Evolutionary conservation across 805 yeast species (phyloP).

Genomic region (Starmerella floricola): DNA sequence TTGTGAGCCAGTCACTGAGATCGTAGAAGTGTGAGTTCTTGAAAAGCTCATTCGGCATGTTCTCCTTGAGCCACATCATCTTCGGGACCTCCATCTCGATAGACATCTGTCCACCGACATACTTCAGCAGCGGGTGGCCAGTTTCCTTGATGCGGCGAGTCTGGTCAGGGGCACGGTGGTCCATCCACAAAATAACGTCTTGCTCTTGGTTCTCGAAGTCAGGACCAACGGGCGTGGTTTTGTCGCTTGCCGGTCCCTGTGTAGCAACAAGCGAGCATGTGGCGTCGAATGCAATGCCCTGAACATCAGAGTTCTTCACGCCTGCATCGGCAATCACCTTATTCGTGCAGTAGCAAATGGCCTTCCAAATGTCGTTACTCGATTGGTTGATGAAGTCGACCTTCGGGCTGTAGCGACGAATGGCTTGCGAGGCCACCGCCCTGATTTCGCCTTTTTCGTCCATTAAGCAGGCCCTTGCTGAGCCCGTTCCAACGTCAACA

Average conservation of each 20-base stretch:
- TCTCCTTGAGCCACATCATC: slow-evolving; percentile 86
- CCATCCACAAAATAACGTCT: slow-evolving; percentile 95
- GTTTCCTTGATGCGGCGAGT: slow-evolving; percentile 73
- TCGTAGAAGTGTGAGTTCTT: slow-evolving; percentile 69
- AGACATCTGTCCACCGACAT: slow-evolving; percentile 96
- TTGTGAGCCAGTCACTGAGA: slow-evolving; percentile 82
- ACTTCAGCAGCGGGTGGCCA: slow-evolving; percentile 64
- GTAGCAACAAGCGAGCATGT: slow-evolving; percentile 89
- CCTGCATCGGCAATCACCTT: slow-evolving; percentile 63
- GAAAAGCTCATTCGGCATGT: slow-evolving; percentile 55
- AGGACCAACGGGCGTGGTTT: slow-evolving; percentile 85
- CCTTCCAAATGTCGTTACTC: slow-evolving; percentile 79
- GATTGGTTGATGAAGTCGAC: slow-evolving; percentile 60
- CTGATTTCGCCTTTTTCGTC: slow-evolving; percentile 73
- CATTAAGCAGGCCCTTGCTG: slow-evolving; percentile 88
- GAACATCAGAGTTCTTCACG: slow-evolving; percentile 51
- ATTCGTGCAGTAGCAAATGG: slow-evolving; percentile 69
- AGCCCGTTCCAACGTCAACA: slow-evolving; percentile 95
- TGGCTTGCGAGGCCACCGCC: slow-evolving; percentile 60
- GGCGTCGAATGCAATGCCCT: slow-evolving; percentile 93
- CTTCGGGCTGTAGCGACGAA: slow-evolving; percentile 42
- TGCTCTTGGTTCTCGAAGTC: slow-evolving; percentile 61
- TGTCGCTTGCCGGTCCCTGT: slow-evolving; percentile 41
- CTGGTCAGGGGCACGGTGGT: slow-evolving; percentile 81
- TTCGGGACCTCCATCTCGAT: slow-evolving; percentile 98